phyloP scores from a whole-genome alignment of 805 yeast genomes.

The Zygotorulaspora danielsina region DNA sequence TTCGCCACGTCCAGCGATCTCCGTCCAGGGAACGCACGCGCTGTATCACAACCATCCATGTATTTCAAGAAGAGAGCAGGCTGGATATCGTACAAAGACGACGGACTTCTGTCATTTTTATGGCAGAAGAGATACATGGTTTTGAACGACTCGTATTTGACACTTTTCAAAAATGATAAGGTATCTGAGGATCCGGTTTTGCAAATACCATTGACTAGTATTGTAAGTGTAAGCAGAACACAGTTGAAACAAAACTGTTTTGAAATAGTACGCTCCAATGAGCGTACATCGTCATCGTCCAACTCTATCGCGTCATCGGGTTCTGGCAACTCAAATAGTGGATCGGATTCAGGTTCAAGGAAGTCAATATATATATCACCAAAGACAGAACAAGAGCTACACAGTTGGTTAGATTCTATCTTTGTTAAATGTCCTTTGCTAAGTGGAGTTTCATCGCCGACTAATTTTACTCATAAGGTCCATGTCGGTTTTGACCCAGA shows the following conservation, averaged over 20 bases:
- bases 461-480: constrained; percentile 90
- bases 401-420: constrained; percentile 88
- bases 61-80: constrained; percentile 43
- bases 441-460: constrained; percentile 78
- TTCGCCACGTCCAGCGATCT: constrained; percentile 33
- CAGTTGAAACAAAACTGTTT: constrained; percentile 75
- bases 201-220: constrained; percentile 53
- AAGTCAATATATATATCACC: constrained; percentile 71
- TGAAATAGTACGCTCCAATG: constrained; percentile 59
- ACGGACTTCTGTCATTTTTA: constrained; percentile 80
- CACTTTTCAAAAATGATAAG: constrained; percentile 66
- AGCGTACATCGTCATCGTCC: constrained; percentile 26
- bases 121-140: constrained; percentile 90
- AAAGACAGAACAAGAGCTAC: constrained; percentile 72
- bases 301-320: constrained; percentile 15
- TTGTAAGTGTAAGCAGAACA: constrained; percentile 60
- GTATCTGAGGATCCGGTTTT: constrained; percentile 43
- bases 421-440: constrained; percentile 66
- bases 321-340: constrained; percentile 13
- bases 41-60: constrained; percentile 14
- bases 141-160: constrained; percentile 67
- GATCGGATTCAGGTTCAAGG: constrained; percentile 32
- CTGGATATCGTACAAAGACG: constrained; percentile 91
- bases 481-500: constrained; percentile 85
- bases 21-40: constrained; percentile 33